Evolutionary conservation across 2,329 filamentous ascomycete species (phyloP).

Genomic region (Parascedosporium putredinis): DNA sequence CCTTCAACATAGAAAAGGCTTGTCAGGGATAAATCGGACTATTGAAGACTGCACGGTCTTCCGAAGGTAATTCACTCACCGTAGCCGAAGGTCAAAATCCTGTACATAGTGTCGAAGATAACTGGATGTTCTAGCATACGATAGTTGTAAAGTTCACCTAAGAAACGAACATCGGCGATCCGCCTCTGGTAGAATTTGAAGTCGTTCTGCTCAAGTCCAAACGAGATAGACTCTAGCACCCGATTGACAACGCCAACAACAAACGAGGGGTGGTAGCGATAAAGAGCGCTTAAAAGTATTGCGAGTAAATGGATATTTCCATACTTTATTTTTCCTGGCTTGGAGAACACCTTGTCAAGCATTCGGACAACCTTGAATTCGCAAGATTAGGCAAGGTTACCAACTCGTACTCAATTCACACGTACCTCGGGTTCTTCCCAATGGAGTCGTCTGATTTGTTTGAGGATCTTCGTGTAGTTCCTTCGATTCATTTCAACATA

Average conservation of each 20-base stretch:
- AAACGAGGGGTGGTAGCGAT: conserved; percentile 86
- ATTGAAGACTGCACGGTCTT: too few relatives aligned
- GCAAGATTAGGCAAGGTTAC: not conserved
- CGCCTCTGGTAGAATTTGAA: conserved; percentile 95
- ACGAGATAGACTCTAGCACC: conserved; percentile 73
- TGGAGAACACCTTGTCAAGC: conserved; percentile 85
- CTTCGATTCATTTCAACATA: conserved; percentile 92
- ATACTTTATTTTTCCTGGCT: conserved; percentile 95
- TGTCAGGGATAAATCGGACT: too few relatives aligned
- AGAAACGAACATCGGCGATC: conserved; percentile 90
- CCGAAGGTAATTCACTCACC: conserved; percentile 30
- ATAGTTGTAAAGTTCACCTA: conserved; percentile 95
- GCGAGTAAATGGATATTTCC: conserved; percentile 91
- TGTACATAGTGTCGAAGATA: conserved; percentile 91
- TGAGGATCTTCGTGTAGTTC: conserved; percentile 86
- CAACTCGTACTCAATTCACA: not conserved
- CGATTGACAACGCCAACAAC: conserved; percentile 88
- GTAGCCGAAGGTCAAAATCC: conserved; percentile 87
- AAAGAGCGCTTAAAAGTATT: conserved; percentile 77
- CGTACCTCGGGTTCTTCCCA: conserved; percentile 85
- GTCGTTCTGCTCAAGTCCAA: conserved; percentile 89
- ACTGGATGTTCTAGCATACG: conserved; percentile 92
- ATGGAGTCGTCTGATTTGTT: conserved; percentile 88
- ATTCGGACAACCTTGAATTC: conserved; percentile 53
- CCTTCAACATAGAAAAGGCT: too few relatives aligned